Base-by-base conservation (phyloP, 2,329 filamentous ascomycete genomes). In the Neoscytalidium dimidiatum region DNA sequence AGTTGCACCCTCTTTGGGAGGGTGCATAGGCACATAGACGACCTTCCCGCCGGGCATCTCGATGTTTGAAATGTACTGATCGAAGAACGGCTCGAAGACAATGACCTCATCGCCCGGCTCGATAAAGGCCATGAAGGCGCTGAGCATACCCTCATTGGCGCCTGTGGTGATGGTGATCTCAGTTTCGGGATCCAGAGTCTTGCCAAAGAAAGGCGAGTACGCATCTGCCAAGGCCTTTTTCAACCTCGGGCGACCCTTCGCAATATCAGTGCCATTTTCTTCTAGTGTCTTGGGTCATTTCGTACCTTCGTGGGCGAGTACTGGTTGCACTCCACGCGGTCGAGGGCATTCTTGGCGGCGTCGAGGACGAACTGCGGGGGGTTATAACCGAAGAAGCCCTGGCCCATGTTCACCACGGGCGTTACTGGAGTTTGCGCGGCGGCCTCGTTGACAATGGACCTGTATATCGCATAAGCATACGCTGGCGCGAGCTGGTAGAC, bases 31-130 rank as follows among this genome's bases (percentile, higher is more conserved):
- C 26, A 98, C 94, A 75, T 97, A 98, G 71, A 94, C 90, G 68
- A 98, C 92, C 75, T 90, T 96, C 70, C 95, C 95, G 60, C 95
- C 95, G 0, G 95, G 89, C 94, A 99, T 98, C 79, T 97, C 92
- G 69, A 99, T 98, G 80, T 99, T 99, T 83, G 90, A 93, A 70
- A 99, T 96, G 77, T 98, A 96, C 88, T 99, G 95, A 79, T 99
- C 95, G 76, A 98, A 99, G 81, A 97, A 99, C 11, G 95, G 95
- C 81, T 99, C 95, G 76, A 99, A 97, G 64, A 99, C 86, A 70
- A 99, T 97, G 69, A 97, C 95, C 78, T 99, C 95, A 74, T 99
- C 95, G 13, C 92, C 95, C 0, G 87, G 86, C 79, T 99, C 95
- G 66, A 99, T 88, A 72, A 99, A 99, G 2, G 87, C 95, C 95